Base-by-base conservation (phyloP, 2,329 filamentous ascomycete genomes). In the Pseudocercospora musae region DNA sequence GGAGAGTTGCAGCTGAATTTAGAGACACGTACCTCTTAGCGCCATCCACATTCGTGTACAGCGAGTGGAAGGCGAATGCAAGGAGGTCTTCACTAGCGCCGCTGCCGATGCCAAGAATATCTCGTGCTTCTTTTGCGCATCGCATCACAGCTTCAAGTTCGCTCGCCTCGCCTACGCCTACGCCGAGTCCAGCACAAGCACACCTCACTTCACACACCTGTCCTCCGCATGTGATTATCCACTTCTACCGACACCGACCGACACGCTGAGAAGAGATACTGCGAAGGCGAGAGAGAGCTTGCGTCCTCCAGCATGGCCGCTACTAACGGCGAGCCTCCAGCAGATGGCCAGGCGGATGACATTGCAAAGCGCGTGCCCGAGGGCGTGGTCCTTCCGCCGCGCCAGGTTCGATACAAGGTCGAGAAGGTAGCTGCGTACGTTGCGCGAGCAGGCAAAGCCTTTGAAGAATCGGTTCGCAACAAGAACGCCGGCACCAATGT, bases 401-500 rank as follows among this genome's bases (percentile, higher is more conserved):
- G 88, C 74, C 90, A 93, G 74, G 92, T 97, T 72, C 88, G 92
- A 81, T 82, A 82, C 20, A 85, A 94, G 69, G 87, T 99, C 73
- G 93, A 97, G 77, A 98, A 96, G 80, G 96, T 94, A 11, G 94
- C 95, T 58, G 92, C 92, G 52, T 98, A 96, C 75, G 91, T 97
- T 62, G 88, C 88, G 62, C 84, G 87, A 69, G 86, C 86, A 71
- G 85, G 85, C 37, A 72, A 79, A 11, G 75, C 86, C 7, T 92
- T 96, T 73, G 90, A 96, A 78, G 89, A 93, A 71, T 87, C 89
- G 69, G 89, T 99, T 69, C 88, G 91, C 72, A 87, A 93, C 68
- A 96, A 95, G 78, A 89, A 96, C 75, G 85, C 86, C 70, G 84
- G 83, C 68, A 95, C 96, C 72, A 86, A 91, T n/a, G 96, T 96